Percentiles rank a stretch among this genome's conserved stretches.
Conservation (phyloP, 192 early-diverging fungal species). For the Coemansia nantahalensis region DNA sequence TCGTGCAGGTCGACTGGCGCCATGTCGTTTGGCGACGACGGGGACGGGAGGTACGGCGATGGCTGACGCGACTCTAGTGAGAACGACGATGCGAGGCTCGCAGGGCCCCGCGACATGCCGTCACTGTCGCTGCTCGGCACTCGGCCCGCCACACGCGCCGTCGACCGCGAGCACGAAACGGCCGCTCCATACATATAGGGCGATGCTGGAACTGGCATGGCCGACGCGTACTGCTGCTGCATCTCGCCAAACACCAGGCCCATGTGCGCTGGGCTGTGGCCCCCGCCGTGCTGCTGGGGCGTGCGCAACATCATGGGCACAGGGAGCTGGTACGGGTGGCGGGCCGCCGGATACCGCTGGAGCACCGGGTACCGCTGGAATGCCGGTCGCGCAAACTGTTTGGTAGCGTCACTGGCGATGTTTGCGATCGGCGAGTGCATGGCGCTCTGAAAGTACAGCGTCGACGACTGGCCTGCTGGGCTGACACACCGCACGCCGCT, state of each 20-base stretch:
- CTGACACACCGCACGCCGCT: slow-evolving; percentile 40
- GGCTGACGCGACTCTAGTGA: slow-evolving; percentile 11
- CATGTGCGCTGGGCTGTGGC: no score
- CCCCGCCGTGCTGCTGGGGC: no score
- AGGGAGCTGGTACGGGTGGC: background rate
- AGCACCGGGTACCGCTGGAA: background rate
- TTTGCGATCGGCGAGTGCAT: slow-evolving; percentile 38
- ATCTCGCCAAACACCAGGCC: no score
- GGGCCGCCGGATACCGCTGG: background rate
- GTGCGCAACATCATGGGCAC: no score
- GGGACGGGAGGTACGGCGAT: slow-evolving; percentile 30
- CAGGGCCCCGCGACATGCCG: background rate
- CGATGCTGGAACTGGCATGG: background rate
- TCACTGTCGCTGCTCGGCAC: background rate
- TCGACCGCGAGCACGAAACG: slow-evolving; percentile 28
- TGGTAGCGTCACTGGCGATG: background rate
- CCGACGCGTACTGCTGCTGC: background rate
- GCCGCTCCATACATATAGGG: slow-evolving; percentile 13
- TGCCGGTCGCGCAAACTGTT: background rate
- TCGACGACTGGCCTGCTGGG: slow-evolving; percentile 25
- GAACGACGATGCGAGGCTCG: slow-evolving; percentile 9
- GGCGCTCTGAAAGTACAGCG: slow-evolving; percentile 41
- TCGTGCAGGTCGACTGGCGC: no score
- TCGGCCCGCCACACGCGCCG: slow-evolving; percentile 7
- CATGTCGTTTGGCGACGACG: slow-evolving; percentile 13